These are phyloP conservation scores for Globisporangium cederbergense DNA, from an alignment of 352 stramenopile genomes.

Conservation along the genomic window DNA sequence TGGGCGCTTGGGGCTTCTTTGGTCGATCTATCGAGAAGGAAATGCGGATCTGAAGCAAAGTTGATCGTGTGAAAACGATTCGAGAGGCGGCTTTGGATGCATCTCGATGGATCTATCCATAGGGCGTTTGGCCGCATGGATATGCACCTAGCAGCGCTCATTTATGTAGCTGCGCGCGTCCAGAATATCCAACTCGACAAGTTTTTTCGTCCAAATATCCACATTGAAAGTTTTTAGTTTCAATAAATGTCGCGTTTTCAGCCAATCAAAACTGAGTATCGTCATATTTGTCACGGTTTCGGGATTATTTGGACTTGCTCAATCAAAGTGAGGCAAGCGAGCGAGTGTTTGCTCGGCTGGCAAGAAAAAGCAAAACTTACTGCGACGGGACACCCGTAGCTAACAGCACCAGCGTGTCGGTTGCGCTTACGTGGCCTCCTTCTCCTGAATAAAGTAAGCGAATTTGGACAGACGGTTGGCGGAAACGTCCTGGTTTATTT, in stretches of 20 bases:
- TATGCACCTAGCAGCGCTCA: neutral
- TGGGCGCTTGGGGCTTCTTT: neutral
- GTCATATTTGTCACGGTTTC: constrained; percentile 1
- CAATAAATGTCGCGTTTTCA: neutral
- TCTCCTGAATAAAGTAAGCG: neutral
- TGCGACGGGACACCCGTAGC: neutral
- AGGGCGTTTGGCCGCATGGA: neutral
- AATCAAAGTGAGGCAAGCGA: too few species aligned
- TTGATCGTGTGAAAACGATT: neutral
- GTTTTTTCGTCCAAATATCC: neutral
- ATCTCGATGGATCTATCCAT: neutral
- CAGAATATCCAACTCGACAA: neutral
- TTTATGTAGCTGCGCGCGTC: neutral
- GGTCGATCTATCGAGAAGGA: neutral
- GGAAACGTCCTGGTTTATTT: neutral
- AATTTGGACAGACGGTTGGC: neutral
- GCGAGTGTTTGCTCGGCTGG: neutral
- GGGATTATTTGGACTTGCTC: neutral
- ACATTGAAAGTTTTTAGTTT: neutral
- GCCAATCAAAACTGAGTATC: neutral
- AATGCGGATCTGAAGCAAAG: neutral
- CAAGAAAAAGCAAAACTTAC: neutral
- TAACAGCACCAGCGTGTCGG: neutral
- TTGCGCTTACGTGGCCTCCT: neutral
- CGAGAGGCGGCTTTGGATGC: neutral